phyloP scores from a whole-genome alignment of 306 rosid species.

The Mucuna pruriens region DNA sequence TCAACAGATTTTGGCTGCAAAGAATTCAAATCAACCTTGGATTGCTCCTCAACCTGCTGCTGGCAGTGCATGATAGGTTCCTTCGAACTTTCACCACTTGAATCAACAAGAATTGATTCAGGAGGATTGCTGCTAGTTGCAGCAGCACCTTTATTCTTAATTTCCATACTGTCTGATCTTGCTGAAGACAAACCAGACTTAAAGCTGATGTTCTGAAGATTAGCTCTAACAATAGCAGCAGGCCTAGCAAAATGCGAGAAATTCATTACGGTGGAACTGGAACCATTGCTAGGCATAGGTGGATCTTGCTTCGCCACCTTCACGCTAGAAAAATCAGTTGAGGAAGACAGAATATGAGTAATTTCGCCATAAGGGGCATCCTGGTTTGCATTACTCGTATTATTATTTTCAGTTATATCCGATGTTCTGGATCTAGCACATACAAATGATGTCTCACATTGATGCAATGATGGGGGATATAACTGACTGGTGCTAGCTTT shows the following conservation, averaged over 20 bases:
- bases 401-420: constrained; percentile 50
- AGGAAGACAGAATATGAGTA: constrained; percentile 52
- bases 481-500: constrained; percentile 51
- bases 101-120: constrained; percentile 48
- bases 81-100: constrained; percentile 47
- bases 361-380: constrained; percentile 47
- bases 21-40: constrained; percentile 55
- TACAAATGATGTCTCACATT: constrained; percentile 58
- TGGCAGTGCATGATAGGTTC: constrained; percentile 52
- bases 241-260: constrained; percentile 96
- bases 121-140: constrained; percentile 50
- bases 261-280: constrained; percentile 60
- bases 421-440: constrained; percentile 55
- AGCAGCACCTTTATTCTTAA: constrained; percentile 49
- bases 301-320: constrained; percentile 64
- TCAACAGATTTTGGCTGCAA: constrained; percentile 54
- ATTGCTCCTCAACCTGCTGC: constrained; percentile 49
- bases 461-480: constrained; percentile 56
- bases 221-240: constrained; percentile 70
- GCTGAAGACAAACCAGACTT: constrained; percentile 46
- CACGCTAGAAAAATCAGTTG: constrained; percentile 55
- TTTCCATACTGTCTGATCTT: constrained; percentile 47
- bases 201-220: constrained; percentile 60
- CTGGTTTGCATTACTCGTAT: constrained; percentile 44
- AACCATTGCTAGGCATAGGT: constrained; percentile 47